These are phyloP conservation scores for Aspergillus hiratsukae DNA, from an alignment of 2,329 filamentous ascomycete genomes.

Conservation along the genomic window DNA sequence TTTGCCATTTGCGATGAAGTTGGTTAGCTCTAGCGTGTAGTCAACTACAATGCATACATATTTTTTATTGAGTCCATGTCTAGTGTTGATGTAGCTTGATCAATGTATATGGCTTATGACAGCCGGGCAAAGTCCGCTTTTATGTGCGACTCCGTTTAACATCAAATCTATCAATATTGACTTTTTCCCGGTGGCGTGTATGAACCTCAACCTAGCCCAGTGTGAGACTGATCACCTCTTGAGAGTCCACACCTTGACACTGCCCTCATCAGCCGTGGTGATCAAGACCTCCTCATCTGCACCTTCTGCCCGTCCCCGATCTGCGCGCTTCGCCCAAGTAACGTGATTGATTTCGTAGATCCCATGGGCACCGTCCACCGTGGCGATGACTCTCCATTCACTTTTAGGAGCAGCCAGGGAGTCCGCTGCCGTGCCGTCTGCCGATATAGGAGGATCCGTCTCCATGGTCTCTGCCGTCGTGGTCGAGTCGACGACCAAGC, in stretches of 20 bases:
- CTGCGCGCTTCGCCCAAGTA: constrained; percentile 76
- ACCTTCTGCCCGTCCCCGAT: constrained; percentile 52
- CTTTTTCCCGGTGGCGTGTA: neutral
- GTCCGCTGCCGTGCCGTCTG: constrained; percentile 23
- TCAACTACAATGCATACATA: neutral
- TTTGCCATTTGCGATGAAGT: neutral
- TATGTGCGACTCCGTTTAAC: neutral
- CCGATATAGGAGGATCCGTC: constrained; percentile 13
- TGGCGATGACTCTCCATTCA: constrained; percentile 68
- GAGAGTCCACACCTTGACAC: constrained; percentile 76
- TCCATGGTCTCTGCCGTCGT: constrained; percentile 20
- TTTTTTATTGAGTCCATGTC: neutral
- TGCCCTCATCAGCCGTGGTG: constrained; percentile 87
- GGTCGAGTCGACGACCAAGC: constrained; percentile 26
- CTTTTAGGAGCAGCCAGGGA: constrained; percentile 30
- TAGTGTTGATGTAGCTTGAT: neutral
- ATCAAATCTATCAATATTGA: neutral
- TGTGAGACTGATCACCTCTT: constrained; percentile 8
- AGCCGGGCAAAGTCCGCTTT: neutral
- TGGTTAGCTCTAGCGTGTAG: neutral
- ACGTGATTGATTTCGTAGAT: constrained; percentile 94
- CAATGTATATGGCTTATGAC: neutral
- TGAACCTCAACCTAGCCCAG: neutral
- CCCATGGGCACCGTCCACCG: constrained; percentile 72
- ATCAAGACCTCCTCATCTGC: constrained; percentile 75